A percentile compares a stretch with the other conserved stretches of the same genome.
These are phyloP conservation scores for Debaryomyces udenii DNA, from an alignment of 1,139 yeast genomes.

Conservation along the genomic window DNA sequence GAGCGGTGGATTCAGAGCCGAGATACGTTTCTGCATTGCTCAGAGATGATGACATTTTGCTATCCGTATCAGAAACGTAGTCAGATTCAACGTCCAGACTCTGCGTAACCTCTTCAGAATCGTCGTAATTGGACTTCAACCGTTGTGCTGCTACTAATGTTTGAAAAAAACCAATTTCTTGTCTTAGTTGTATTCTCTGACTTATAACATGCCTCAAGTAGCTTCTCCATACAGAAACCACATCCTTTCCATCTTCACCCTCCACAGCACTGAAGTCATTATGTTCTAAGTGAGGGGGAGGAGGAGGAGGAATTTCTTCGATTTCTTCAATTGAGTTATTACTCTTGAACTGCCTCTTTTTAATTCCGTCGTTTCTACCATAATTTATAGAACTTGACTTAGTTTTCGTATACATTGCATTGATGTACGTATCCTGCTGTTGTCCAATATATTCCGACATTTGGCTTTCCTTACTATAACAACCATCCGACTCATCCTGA, in stretches of 20 bases:
- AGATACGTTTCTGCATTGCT: slow-evolving; percentile 1
- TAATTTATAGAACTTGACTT: slow-evolving; percentile 24
- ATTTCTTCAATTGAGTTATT: slow-evolving; percentile 3
- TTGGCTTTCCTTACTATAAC: slow-evolving; percentile 24
- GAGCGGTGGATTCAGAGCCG: slow-evolving; percentile 12
- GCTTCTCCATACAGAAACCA: slow-evolving; percentile 33
- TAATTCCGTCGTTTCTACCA: slow-evolving; percentile 11
- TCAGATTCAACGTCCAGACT: slow-evolving; percentile 10
- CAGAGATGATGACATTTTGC: not conserved
- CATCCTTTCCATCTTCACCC: not conserved
- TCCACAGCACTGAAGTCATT: not conserved
- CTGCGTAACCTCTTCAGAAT: slow-evolving; percentile 2
- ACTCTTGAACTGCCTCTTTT: not conserved
- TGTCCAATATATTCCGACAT: slow-evolving; percentile 33
- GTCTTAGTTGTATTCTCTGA: slow-evolving; percentile 45
- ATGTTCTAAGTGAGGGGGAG: slow-evolving; percentile 25
- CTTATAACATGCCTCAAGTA: slow-evolving; percentile 41
- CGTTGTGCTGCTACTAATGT: slow-evolving; percentile 26
- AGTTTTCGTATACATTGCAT: slow-evolving; percentile 14
- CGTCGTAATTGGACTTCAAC: slow-evolving; percentile 11
- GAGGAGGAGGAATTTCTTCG: slow-evolving; percentile 33
- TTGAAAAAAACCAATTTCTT: slow-evolving; percentile 44
- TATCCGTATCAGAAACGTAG: not conserved
- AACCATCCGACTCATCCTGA: slow-evolving; percentile 14
- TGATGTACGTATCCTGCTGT: slow-evolving; percentile 28